A percentile compares a stretch with the other conserved stretches of the same genome.
phyloP scores from a whole-genome alignment of 2,329 filamentous ascomycete genomes.

The Aureobasidium subglaciale region DNA sequence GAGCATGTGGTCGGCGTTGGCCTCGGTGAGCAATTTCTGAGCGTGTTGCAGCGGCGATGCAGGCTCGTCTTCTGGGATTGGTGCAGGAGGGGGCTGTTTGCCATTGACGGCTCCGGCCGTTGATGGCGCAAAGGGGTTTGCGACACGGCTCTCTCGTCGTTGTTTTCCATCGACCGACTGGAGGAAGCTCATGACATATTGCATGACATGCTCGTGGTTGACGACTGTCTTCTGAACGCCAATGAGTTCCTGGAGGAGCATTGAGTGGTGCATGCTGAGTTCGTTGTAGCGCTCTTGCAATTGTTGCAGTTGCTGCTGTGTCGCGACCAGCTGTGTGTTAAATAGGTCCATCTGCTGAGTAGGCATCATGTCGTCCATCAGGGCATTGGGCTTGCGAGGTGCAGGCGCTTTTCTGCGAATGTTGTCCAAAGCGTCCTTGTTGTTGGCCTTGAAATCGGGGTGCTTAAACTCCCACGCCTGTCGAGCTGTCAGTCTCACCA shows the following conservation, averaged over 20 bases:
- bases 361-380: slow-evolving; percentile 67
- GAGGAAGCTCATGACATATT: slow-evolving; percentile 62
- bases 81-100: slow-evolving; percentile 32
- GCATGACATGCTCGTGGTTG: slow-evolving; percentile 64
- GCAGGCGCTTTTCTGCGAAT: slow-evolving; percentile 93
- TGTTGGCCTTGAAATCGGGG: slow-evolving; percentile 89
- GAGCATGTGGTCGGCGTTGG: slow-evolving; percentile 58
- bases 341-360: slow-evolving; percentile 84
- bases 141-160: slow-evolving; percentile 52
- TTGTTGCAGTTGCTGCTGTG: slow-evolving; percentile 84
- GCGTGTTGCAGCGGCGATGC: slow-evolving; percentile 63
- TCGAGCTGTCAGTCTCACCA: slow-evolving; percentile 24
- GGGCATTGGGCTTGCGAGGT: slow-evolving; percentile 61
- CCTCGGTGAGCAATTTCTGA: slow-evolving; percentile 57
- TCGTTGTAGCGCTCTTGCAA: slow-evolving; percentile 80
- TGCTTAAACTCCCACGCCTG: slow-evolving; percentile 96
- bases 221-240: slow-evolving; percentile 63
- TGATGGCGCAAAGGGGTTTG: slow-evolving; percentile 31
- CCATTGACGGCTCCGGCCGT: slow-evolving; percentile 19
- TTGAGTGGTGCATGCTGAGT: slow-evolving; percentile 59
- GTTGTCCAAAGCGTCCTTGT: slow-evolving; percentile 93
- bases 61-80: slow-evolving; percentile 49
- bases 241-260: slow-evolving; percentile 57
- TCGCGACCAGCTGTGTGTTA: slow-evolving; percentile 80
- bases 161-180: slow-evolving; percentile 58